A percentile compares a stretch with the other conserved stretches of the same genome.
phyloP scores from a whole-genome alignment of 306 rosid species.

The Spatholobus suberectus region DNA sequence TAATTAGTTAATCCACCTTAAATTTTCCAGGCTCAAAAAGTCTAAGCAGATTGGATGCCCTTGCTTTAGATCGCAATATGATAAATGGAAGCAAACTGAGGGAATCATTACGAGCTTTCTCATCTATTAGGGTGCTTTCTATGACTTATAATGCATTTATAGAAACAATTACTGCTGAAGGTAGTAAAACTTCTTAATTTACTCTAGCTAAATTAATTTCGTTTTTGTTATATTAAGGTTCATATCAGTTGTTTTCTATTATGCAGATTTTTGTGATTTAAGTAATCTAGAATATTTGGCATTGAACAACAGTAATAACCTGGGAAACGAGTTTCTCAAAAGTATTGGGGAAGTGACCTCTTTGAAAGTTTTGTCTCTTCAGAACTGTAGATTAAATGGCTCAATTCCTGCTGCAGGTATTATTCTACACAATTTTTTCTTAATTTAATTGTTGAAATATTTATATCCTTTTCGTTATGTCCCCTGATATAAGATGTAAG shows the following conservation, averaged over 20 bases:
- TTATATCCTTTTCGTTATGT: neutral
- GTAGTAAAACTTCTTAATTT: neutral
- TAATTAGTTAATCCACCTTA: no score
- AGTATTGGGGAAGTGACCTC: constrained; percentile 28
- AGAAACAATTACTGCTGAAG: neutral
- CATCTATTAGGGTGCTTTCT: neutral
- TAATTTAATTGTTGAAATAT: no score
- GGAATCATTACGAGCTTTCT: constrained; percentile 13
- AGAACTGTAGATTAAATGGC: neutral
- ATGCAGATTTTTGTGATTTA: constrained; percentile 20
- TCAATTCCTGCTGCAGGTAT: constrained; percentile 1
- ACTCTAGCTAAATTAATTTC: neutral
- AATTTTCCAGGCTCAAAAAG: neutral
- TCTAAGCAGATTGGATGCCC: no score
- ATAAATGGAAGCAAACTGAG: neutral
- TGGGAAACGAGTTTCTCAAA: neutral
- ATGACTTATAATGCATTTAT: neutral
- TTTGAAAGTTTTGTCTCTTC: neutral
- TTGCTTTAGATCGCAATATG: neutral
- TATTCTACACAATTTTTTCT: neutral
- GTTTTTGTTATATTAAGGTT: neutral
- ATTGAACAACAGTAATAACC: neutral
- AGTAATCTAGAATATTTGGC: constrained; percentile 3
- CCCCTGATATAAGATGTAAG: no score
- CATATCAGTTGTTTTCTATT: neutral